Conservation (phyloP, 495 filamentous ascomycete species). For the Aspergillus affinis region DNA sequence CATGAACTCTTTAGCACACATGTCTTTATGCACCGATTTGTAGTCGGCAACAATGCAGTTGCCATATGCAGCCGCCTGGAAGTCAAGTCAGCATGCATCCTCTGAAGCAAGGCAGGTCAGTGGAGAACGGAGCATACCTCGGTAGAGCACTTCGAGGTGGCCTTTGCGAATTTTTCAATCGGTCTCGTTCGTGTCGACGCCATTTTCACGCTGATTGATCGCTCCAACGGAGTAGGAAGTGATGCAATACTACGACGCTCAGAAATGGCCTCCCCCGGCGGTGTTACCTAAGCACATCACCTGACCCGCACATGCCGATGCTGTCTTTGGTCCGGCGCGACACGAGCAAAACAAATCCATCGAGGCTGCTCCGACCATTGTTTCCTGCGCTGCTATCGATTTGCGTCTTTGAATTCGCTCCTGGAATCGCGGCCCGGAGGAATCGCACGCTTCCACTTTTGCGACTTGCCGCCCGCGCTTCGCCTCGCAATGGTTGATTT, state of each 20-base stretch:
- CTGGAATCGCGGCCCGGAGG: constrained; percentile 18
- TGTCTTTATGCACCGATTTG: constrained; percentile 86
- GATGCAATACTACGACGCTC: not conserved
- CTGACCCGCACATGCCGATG: constrained; percentile 12
- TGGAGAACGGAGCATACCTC: constrained; percentile 57
- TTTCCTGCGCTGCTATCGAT: constrained; percentile 6
- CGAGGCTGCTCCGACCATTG: constrained; percentile 4
- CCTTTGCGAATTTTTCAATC: constrained; percentile 84
- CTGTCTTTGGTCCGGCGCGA: constrained; percentile 20
- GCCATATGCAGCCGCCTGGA: constrained; percentile 79
- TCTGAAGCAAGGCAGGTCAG: not conserved
- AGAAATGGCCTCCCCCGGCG: not conserved
- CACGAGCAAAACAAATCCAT: constrained; percentile 19
- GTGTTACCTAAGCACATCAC: constrained; percentile 16
- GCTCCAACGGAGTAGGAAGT: not conserved
- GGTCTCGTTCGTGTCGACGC: constrained; percentile 51
- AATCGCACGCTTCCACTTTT: constrained; percentile 12
- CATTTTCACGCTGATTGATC: constrained; percentile 9
- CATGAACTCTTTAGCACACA: constrained; percentile 84
- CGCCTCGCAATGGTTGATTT: constrained; percentile 46
- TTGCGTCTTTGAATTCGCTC: constrained; percentile 2
- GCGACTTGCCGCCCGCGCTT: constrained; percentile 14
- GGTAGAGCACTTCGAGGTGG: constrained; percentile 75
- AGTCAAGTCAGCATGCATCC: constrained; percentile 11
- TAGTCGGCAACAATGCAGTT: constrained; percentile 92